Percentiles rank a stretch among this genome's conserved stretches.
Evolutionary conservation across 345 rosid genomes (phyloP).

Genomic region (Syzygium jambos): DNA sequence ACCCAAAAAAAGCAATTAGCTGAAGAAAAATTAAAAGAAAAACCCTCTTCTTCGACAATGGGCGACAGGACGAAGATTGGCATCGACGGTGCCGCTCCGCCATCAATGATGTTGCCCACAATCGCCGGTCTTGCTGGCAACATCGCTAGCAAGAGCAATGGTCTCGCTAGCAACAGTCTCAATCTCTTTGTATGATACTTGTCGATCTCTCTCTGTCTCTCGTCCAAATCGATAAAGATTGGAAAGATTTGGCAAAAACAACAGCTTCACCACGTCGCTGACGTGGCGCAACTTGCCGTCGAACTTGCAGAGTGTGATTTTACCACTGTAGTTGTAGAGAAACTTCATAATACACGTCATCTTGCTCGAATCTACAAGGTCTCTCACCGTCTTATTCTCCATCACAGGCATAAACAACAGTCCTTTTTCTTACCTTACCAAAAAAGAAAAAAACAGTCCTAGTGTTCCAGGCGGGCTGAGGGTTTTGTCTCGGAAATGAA

Average conservation of each 20-base stretch:
- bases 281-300: slow-evolving; percentile 73
- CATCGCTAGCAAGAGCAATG: neutral
- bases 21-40: neutral
- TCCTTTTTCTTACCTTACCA: no score
- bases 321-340: slow-evolving; percentile 73
- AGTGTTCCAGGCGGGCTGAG: neutral
- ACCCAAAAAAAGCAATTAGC: neutral
- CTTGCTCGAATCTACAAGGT: neutral
- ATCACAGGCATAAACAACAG: neutral
- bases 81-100: neutral
- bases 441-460: no score
- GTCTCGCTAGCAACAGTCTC: no score
- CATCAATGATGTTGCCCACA: neutral
- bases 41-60: no score
- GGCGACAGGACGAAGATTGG: neutral
- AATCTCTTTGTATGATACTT: neutral
- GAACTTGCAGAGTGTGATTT: slow-evolving; percentile 46
- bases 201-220: neutral
- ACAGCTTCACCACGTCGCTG: slow-evolving; percentile 25
- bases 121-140: neutral
- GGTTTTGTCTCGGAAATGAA: neutral
- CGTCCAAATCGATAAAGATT: neutral
- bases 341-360: slow-evolving; percentile 30
- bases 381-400: neutral
- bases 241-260: neutral